phyloP scores from a whole-genome alignment of 2,329 filamentous ascomycete species.

The Arthrinium phaeospermum region DNA sequence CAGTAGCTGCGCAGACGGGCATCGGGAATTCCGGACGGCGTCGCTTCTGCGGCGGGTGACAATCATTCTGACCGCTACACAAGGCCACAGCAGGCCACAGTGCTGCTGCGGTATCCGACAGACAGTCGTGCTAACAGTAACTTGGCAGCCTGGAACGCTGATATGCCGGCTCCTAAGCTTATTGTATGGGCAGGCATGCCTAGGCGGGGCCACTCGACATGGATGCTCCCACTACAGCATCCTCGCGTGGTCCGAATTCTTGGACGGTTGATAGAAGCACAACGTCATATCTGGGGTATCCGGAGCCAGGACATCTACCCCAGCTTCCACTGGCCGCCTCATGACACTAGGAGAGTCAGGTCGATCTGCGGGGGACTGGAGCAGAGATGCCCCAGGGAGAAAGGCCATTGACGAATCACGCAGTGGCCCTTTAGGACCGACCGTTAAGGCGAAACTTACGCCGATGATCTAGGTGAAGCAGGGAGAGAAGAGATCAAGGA shows the following conservation, averaged over 20 bases:
- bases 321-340: not conserved
- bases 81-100: not conserved
- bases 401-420: not conserved
- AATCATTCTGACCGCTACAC: not conserved
- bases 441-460: slow-evolving; percentile 12
- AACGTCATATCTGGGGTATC: slow-evolving; percentile 11
- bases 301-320: not conserved
- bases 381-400: not conserved
- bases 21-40: not conserved
- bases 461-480: not conserved
- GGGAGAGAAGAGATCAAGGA: too few relatives aligned
- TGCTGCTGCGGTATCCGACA: not conserved
- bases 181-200: not conserved
- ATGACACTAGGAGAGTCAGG: slow-evolving; percentile 11
- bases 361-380: slow-evolving; percentile 2
- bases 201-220: not conserved
- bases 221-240: not conserved
- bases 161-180: slow-evolving; percentile 10
- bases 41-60: not conserved
- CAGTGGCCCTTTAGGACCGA: not conserved
- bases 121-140: not conserved
- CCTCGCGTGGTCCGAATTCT: slow-evolving; percentile 7
- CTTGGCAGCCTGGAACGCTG: not conserved
- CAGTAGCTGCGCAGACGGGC: not conserved
- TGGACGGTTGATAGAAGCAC: not conserved